A percentile compares a stretch with the other conserved stretches of the same genome.
Conservation (phyloP, 805 yeast genomes). For the Suhomyces faveliae region DNA sequence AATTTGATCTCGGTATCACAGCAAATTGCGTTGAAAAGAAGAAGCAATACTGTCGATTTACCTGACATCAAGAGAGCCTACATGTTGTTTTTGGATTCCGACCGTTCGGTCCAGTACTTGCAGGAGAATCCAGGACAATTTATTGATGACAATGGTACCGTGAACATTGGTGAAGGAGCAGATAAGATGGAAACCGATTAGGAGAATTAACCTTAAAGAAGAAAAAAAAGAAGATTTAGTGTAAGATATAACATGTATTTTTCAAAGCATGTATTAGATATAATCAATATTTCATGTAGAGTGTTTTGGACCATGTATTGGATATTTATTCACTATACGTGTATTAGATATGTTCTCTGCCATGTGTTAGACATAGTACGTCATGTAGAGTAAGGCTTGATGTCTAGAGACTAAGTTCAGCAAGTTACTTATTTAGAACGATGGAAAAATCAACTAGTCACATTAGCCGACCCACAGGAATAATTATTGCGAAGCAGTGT, state of each 20-base stretch:
- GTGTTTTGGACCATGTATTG: too few species aligned
- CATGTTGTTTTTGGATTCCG: constrained; percentile 81
- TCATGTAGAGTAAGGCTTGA: too few species aligned
- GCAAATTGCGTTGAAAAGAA: constrained; percentile 80
- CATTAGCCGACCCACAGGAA: too few species aligned
- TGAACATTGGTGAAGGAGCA: constrained; percentile 46
- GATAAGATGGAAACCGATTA: constrained; percentile 38
- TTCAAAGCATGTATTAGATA: background rate
- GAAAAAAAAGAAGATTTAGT: background rate
- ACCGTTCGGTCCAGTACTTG: constrained; percentile 83
- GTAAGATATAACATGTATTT: background rate
- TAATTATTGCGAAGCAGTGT: too few species aligned
- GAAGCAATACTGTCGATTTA: constrained; percentile 66
- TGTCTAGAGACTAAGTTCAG: too few species aligned
- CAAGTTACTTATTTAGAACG: too few species aligned
- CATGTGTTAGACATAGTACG: too few species aligned
- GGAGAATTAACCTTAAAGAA: background rate
- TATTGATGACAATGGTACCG: constrained; percentile 78
- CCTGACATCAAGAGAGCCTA: constrained; percentile 86
- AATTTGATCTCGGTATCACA: constrained; percentile 89
- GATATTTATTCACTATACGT: too few species aligned
- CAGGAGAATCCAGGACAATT: constrained; percentile 66
- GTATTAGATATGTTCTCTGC: too few species aligned
- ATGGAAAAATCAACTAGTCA: too few species aligned
- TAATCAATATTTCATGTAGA: too few species aligned